Conservation (phyloP, 441 rosid species). For the Erodium texanum region DNA sequence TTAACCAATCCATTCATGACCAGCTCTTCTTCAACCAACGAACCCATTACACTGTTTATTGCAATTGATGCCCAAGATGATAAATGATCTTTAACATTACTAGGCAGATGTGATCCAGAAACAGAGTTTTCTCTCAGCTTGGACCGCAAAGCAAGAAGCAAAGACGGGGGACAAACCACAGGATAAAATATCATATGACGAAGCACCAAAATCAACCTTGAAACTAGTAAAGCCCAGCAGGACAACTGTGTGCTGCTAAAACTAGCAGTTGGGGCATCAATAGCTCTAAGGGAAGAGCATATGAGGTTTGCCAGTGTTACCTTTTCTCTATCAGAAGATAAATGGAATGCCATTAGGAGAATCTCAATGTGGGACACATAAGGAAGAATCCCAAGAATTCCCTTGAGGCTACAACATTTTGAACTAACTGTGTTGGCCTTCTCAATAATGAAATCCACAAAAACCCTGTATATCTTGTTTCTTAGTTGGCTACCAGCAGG, state of each 20-base stretch:
- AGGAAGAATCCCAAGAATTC: slow-evolving; percentile 69
- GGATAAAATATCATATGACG: slow-evolving; percentile 85
- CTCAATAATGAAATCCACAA: slow-evolving; percentile 52
- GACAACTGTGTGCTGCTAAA: slow-evolving; percentile 49
- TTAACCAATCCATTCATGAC: slow-evolving; percentile 40
- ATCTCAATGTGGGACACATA: slow-evolving; percentile 88
- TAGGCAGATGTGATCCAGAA: slow-evolving; percentile 36
- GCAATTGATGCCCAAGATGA: slow-evolving; percentile 68
- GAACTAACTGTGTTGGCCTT: slow-evolving; percentile 47
- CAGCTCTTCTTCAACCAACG: slow-evolving; percentile 60
- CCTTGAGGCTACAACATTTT: slow-evolving; percentile 50
- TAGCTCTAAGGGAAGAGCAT: slow-evolving; percentile 42
- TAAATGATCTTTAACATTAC: slow-evolving; percentile 42
- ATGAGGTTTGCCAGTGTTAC: slow-evolving; percentile 49
- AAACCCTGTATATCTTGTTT: slow-evolving; percentile 50
- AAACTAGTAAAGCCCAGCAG: slow-evolving; percentile 83
- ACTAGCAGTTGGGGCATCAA: slow-evolving; percentile 39
- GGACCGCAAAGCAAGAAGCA: slow-evolving; percentile 65
- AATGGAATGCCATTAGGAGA: slow-evolving; percentile 91
- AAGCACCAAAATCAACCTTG: slow-evolving; percentile 81
- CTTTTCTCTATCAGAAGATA: slow-evolving; percentile 79
- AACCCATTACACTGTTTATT: slow-evolving; percentile 41
- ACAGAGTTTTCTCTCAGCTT: slow-evolving; percentile 70
- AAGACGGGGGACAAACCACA: slow-evolving; percentile 58
- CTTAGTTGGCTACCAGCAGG: slow-evolving; percentile 67